Evolutionary conservation across 2,329 filamentous ascomycete genomes (phyloP).

Genomic region (Cladosporium sp.): DNA sequence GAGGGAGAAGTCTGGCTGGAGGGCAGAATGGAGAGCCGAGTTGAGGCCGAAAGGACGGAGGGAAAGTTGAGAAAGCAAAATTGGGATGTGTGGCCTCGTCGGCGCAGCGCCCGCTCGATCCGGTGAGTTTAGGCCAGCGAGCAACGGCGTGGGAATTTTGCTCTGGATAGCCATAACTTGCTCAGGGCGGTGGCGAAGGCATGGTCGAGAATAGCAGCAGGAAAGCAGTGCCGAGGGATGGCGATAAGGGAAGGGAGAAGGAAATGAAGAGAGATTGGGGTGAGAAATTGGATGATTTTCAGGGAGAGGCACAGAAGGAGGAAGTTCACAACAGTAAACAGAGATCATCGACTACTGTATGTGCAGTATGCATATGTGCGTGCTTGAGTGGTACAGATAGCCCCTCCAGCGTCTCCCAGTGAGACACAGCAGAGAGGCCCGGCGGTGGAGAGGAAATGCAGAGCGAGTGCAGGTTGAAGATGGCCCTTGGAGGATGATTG

Average conservation of each 20-base stretch:
- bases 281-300: too few species aligned
- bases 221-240: background rate
- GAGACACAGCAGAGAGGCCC: too few species aligned
- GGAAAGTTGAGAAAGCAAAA: too few species aligned
- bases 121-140: conserved; percentile 6
- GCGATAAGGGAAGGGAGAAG: background rate
- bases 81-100: background rate
- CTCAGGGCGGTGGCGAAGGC: conserved; percentile 4
- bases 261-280: background rate
- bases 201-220: conserved; percentile 4
- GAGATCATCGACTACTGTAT: background rate
- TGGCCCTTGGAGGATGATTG: too few species aligned
- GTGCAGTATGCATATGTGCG: too few species aligned
- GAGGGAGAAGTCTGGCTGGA: background rate
- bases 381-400: too few species aligned
- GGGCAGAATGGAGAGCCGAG: conserved; percentile 4
- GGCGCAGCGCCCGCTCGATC: conserved; percentile 1
- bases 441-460: too few species aligned
- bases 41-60: background rate
- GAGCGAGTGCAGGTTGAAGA: too few species aligned
- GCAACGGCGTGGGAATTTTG: conserved; percentile 8
- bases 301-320: background rate
- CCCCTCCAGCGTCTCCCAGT: too few species aligned
- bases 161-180: too few species aligned
- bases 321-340: background rate